Conservation (phyloP, 805 yeast species). For the Pichia cabralensis region DNA sequence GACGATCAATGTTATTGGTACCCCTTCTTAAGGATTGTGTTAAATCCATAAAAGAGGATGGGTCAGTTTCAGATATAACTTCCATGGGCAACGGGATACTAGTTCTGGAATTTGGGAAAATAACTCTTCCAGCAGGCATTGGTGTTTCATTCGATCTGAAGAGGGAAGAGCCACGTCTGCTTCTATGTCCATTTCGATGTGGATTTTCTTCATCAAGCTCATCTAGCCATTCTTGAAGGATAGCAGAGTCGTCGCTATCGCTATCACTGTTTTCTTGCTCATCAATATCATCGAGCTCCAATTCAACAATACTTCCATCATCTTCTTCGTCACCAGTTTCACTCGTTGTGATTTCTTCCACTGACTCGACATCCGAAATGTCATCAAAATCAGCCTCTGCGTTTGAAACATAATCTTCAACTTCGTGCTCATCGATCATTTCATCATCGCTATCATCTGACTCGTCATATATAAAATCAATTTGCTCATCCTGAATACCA, state of each 20-base stretch:
- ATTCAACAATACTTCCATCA: conserved; percentile 15
- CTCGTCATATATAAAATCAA: conserved; percentile 10
- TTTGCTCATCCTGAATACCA: neutral
- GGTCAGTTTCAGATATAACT: neutral
- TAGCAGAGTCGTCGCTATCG: conserved; percentile 22
- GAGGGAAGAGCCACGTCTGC: conserved; percentile 2
- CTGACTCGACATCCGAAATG: conserved; percentile 2
- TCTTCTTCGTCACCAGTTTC: conserved; percentile 11
- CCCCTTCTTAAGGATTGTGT: conserved; percentile 6
- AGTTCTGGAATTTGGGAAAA: neutral
- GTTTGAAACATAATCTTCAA: conserved; percentile 10
- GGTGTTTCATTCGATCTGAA: neutral
- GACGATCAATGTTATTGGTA: conserved; percentile 3
- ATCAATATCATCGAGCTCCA: conserved; percentile 14
- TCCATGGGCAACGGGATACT: conserved; percentile 6
- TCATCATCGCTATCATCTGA: conserved; percentile 18
- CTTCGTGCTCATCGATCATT: conserved; percentile 18
- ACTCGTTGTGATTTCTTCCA: conserved; percentile 11
- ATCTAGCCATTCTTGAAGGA: conserved; percentile 25
- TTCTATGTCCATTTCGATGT: conserved; percentile 12
- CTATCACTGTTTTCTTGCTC: conserved; percentile 10
- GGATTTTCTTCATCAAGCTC: conserved; percentile 20
- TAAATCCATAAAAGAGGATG: conserved; percentile 4
- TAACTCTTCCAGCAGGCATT: conserved; percentile 1
- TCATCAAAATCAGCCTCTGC: conserved; percentile 13